Percentiles rank a stretch among this genome's conserved stretches.
phyloP scores from a whole-genome alignment of 73 alveolate genomes.

The Stentor coeruleus region DNA sequence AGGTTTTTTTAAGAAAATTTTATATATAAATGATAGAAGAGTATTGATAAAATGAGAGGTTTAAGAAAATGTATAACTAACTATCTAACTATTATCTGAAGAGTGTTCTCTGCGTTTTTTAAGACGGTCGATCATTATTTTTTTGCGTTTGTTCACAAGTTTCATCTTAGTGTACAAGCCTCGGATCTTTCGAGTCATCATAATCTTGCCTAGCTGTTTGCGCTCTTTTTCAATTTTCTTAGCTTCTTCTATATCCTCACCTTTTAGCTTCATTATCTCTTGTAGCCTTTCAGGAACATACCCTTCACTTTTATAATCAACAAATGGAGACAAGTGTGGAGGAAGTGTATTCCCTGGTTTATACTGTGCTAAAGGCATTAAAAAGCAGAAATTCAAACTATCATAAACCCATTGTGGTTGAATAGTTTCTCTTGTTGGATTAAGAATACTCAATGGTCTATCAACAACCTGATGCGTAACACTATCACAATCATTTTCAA shows the following conservation, averaged over 20 bases:
- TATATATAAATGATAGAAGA: too few relatives aligned
- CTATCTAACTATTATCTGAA: too few relatives aligned
- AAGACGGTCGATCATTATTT: conserved; percentile 33
- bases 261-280: conserved; percentile 37
- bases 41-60: too few relatives aligned
- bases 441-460: conserved; percentile 68
- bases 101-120: conserved; percentile 40
- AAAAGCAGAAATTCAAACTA: conserved; percentile 42
- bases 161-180: conserved; percentile 39
- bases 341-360: conserved; percentile 83
- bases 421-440: conserved; percentile 83
- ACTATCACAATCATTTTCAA: conserved; percentile 46
- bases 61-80: too few relatives aligned
- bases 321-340: conserved; percentile 88
- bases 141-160: conserved; percentile 37
- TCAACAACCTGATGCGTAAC: conserved; percentile 94
- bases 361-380: conserved; percentile 69
- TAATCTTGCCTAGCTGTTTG: conserved; percentile 52
- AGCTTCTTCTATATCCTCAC: conserved; percentile 39
- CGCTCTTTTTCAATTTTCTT: conserved; percentile 47
- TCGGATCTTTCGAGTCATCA: conserved; percentile 59
- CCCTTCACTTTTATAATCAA: conserved; percentile 63
- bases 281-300: conserved; percentile 41
- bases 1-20: too few relatives aligned
- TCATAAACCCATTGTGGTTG: conserved; percentile 97